phyloP scores from a whole-genome alignment of 2,329 filamentous ascomycete genomes.

The Chaetomiaceae sp. region DNA sequence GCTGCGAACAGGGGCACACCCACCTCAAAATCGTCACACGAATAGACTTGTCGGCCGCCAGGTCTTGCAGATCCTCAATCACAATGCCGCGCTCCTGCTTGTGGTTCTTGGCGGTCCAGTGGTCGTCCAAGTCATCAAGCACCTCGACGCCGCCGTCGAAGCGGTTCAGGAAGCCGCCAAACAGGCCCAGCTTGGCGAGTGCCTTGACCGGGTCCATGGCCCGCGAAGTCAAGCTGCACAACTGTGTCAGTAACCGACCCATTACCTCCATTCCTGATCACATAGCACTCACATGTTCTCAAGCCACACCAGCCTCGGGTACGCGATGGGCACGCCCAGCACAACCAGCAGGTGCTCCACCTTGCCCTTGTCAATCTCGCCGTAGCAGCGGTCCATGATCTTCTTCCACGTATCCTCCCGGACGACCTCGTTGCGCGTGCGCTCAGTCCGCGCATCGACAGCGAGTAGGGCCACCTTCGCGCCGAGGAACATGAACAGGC shows the following conservation, averaged over 20 bases:
- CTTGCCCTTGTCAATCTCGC: slow-evolving; percentile 74
- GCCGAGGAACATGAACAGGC: slow-evolving; percentile 78
- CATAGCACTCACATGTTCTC: slow-evolving; percentile 61
- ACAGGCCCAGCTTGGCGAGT: slow-evolving; percentile 70
- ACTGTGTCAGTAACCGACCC: slow-evolving; percentile 11
- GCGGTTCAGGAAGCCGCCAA: slow-evolving; percentile 77
- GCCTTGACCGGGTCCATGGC: slow-evolving; percentile 86
- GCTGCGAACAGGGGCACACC: slow-evolving; percentile 12
- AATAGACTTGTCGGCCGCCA: slow-evolving; percentile 87
- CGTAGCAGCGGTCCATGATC: slow-evolving; percentile 78
- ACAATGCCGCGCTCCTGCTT: slow-evolving; percentile 83
- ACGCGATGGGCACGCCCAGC: slow-evolving; percentile 76
- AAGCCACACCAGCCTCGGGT: slow-evolving; percentile 68
- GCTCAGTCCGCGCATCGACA: slow-evolving; percentile 85
- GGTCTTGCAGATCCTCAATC: slow-evolving; percentile 84
- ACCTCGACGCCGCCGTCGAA: slow-evolving; percentile 91
- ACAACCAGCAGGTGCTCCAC: slow-evolving; percentile 87
- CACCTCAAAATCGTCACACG: slow-evolving; percentile 81
- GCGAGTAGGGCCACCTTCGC: slow-evolving; percentile 74
- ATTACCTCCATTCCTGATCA: not conserved
- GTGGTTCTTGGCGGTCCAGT: slow-evolving; percentile 95
- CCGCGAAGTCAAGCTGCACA: slow-evolving; percentile 68
- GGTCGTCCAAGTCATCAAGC: slow-evolving; percentile 85
- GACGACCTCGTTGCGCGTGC: slow-evolving; percentile 75
- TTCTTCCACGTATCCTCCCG: slow-evolving; percentile 76